Conservation (phyloP, 257 asterid species). For the Solanum dulcamara region DNA sequence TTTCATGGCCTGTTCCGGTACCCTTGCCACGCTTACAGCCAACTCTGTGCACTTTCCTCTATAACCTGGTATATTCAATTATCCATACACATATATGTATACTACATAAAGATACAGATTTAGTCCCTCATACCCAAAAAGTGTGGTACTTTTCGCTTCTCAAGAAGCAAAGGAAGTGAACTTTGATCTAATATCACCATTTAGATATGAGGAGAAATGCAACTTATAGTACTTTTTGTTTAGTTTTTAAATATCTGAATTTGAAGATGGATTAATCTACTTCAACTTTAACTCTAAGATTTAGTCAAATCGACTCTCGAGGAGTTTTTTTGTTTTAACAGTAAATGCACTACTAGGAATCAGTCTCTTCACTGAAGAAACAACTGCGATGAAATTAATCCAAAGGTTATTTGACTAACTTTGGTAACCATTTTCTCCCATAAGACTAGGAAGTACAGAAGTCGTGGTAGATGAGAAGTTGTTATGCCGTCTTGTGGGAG, state of each 20-base stretch:
- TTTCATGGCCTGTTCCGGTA: too few relatives aligned
- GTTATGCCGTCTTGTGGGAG: constrained; percentile 57
- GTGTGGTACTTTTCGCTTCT: not conserved
- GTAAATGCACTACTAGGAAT: not conserved
- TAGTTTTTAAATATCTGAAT: not conserved
- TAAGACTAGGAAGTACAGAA: not conserved
- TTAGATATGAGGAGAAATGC: not conserved
- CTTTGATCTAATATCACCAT: not conserved
- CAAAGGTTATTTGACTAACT: not conserved
- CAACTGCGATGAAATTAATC: not conserved
- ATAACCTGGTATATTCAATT: constrained; percentile 41
- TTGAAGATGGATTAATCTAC: not conserved
- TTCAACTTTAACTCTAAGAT: not conserved
- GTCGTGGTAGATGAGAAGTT: not conserved
- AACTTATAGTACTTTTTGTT: not conserved
- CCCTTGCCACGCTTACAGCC: too few relatives aligned
- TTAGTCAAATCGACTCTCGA: not conserved
- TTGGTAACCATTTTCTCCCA: not conserved
- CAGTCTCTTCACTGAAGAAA: not conserved
- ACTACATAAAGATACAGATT: not conserved
- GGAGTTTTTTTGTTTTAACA: not conserved
- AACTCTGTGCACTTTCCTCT: constrained; percentile 73
- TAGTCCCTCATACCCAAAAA: not conserved
- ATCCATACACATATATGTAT: not conserved
- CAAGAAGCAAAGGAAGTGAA: not conserved